Conservation (phyloP, 495 filamentous ascomycete species). For the Parathielavia appendiculata region DNA sequence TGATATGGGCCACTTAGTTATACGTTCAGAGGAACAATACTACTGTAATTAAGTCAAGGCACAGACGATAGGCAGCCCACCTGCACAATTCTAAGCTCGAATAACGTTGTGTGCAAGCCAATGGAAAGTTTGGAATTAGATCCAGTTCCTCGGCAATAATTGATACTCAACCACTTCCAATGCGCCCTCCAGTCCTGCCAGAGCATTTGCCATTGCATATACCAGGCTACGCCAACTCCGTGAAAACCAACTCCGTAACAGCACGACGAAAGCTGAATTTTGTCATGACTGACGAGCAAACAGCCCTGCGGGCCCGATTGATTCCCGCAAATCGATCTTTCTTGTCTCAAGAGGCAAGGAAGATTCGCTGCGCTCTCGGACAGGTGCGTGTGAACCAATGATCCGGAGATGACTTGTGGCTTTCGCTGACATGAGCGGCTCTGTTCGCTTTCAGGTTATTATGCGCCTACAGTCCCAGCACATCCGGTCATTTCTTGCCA, state of each 20-base stretch:
- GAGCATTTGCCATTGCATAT: background rate
- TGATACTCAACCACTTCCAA: too few relatives aligned
- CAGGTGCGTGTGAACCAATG: background rate
- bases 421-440: background rate
- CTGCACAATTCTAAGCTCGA: background rate
- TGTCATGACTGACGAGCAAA: background rate
- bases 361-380: background rate
- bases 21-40: too few relatives aligned
- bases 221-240: background rate
- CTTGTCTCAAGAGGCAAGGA: background rate
- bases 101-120: background rate
- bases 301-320: too few relatives aligned
- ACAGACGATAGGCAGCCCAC: too few relatives aligned
- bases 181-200: background rate
- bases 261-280: background rate
- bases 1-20: too few relatives aligned
- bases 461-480: slow-evolving; percentile 8
- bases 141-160: too few relatives aligned
- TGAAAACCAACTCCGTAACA: background rate
- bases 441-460: background rate
- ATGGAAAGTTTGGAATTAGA: too few relatives aligned
- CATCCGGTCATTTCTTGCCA: slow-evolving; percentile 4
- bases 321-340: background rate
- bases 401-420: background rate
- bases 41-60: too few relatives aligned